These are phyloP conservation scores for Sclerotinia subarctica DNA, from an alignment of 2,329 filamentous ascomycete species.

Conservation along the genomic window DNA sequence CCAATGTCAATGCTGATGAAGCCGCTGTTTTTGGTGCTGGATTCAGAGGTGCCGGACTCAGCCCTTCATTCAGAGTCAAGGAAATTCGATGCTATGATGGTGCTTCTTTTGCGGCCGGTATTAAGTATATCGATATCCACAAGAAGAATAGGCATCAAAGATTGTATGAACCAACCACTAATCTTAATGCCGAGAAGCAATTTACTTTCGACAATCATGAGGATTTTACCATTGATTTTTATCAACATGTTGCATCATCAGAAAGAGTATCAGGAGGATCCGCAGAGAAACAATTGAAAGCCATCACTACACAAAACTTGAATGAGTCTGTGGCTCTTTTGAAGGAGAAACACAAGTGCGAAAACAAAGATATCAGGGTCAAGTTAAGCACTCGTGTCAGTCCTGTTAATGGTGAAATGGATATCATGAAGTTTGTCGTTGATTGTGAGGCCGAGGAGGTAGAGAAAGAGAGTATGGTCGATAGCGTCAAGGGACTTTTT, in stretches of 20 bases:
- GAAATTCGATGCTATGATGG: constrained; percentile 85
- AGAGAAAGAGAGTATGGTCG: constrained; percentile 78
- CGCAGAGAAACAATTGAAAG: constrained; percentile 59
- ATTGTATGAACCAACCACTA: constrained; percentile 75
- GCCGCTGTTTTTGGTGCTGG: constrained; percentile 93
- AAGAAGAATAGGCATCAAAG: constrained; percentile 73
- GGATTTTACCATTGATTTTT: constrained; percentile 78
- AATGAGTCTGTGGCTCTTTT: constrained; percentile 78
- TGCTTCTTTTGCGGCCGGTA: constrained; percentile 67
- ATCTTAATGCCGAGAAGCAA: constrained; percentile 76
- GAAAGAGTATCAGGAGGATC: constrained; percentile 43
- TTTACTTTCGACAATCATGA: constrained; percentile 77
- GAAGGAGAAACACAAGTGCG: constrained; percentile 70
- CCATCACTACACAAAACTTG: constrained; percentile 76
- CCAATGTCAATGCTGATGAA: constrained; percentile 96
- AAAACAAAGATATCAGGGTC: constrained; percentile 72
- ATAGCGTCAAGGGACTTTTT: constrained; percentile 93
- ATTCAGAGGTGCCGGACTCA: constrained; percentile 88
- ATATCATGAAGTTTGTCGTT: constrained; percentile 70
- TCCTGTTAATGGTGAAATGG: constrained; percentile 72
- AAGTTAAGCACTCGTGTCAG: constrained; percentile 74
- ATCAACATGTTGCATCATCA: constrained; percentile 61
- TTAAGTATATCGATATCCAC: constrained; percentile 70
- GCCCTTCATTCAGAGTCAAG: constrained; percentile 95
- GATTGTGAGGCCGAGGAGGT: constrained; percentile 77